Evolutionary conservation across 2,329 filamentous ascomycete genomes (phyloP).

Genomic region (Magnaporthiopsis rhizophila): DNA sequence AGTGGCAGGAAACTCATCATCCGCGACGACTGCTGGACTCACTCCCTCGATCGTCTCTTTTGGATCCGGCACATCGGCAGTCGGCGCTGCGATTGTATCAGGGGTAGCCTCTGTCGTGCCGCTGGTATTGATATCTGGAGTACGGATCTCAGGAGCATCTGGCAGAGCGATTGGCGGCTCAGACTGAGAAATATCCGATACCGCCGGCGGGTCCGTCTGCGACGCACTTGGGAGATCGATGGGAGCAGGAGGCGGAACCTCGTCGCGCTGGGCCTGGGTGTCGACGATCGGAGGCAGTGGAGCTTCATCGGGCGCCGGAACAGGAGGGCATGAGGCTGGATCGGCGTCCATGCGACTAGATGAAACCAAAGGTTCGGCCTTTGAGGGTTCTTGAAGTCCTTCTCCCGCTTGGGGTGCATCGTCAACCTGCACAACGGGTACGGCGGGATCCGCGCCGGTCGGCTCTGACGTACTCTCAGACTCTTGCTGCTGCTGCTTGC

Average conservation of each 20-base stretch:
- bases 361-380: background rate
- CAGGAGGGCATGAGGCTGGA: background rate
- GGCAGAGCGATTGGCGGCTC: background rate
- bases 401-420: too few species aligned
- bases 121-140: background rate
- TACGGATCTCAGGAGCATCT: background rate
- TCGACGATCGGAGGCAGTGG: background rate
- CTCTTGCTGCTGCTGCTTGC: slow-evolving; percentile 16
- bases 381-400: background rate
- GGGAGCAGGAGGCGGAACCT: background rate
- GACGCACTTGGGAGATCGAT: background rate
- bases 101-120: background rate
- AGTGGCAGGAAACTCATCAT: slow-evolving; percentile 13
- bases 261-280: background rate
- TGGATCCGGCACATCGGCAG: background rate
- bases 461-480: background rate
- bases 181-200: background rate
- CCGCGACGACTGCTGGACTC: slow-evolving; percentile 11
- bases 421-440: too few species aligned
- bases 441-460: too few species aligned
- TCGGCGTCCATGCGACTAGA: background rate
- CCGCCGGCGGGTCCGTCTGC: background rate
- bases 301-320: background rate
- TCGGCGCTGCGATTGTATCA: background rate
- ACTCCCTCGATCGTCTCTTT: slow-evolving; percentile 9